Evolutionary conservation across 352 stramenopile species (phyloP).

Genomic region (Pythium brachiatum): DNA sequence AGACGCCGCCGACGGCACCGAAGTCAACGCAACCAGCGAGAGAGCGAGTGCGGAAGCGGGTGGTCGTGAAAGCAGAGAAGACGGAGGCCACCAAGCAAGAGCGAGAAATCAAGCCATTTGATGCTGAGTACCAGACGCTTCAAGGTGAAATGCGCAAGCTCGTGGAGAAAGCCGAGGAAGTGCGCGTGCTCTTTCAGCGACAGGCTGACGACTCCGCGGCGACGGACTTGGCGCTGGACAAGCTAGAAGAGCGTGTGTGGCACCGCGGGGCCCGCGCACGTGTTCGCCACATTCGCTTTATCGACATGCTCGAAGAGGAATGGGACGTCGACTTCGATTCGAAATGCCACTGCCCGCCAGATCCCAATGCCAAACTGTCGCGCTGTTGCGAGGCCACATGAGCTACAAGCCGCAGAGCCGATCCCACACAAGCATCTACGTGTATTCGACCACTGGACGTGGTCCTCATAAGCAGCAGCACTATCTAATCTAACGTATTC

Average conservation of each 20-base stretch:
- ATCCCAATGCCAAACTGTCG: background rate
- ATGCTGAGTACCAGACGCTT: slow-evolving; percentile 3
- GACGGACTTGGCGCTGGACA: background rate
- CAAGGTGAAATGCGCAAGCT: slow-evolving; percentile 14
- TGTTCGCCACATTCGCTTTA: slow-evolving; percentile 14
- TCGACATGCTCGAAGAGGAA: slow-evolving; percentile 14
- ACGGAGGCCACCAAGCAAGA: background rate
- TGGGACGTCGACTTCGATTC: slow-evolving; percentile 9
- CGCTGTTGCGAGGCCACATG: background rate
- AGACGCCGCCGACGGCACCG: background rate
- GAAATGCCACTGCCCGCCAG: background rate
- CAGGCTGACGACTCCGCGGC: background rate
- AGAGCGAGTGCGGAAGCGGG: background rate
- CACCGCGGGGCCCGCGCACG: slow-evolving; percentile 20
- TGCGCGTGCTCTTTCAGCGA: background rate
- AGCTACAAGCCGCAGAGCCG: background rate
- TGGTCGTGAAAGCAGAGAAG: background rate
- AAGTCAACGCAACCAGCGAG: background rate
- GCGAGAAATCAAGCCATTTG: background rate
- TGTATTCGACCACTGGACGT: background rate
- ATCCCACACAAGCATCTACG: background rate
- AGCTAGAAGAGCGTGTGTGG: background rate
- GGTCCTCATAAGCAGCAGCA: background rate
- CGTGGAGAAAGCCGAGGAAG: background rate
- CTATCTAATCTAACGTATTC: background rate